Base-by-base conservation (phyloP, 2,329 filamentous ascomycete genomes). In the Ophiosphaerella korrae region DNA sequence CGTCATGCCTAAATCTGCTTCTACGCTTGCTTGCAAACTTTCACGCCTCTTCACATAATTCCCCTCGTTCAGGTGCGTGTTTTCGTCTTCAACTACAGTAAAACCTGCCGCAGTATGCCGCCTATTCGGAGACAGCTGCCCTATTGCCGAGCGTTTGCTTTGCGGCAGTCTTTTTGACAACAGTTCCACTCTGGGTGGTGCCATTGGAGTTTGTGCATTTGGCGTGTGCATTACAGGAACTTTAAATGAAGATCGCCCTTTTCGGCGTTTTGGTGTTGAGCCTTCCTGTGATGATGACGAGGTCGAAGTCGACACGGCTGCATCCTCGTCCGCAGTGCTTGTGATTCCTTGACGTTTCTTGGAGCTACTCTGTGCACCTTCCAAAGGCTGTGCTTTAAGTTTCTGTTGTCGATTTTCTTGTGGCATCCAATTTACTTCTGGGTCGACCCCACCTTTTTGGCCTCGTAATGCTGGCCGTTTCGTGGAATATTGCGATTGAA, bases 191-290 rank as follows among this genome's bases (percentile, higher is more conserved):
- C 51, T 60, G 2, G 60, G 53, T 2, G 41, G 26, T 1, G 50
- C 18, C 7, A 36, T 46, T 11, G 57, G 43, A 33, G 50, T 69
- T 18, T 61, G 63, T 9, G 46, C 51, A 18, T 63, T 62, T 2
- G 72, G 62, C 37, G 67, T 70, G 14, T 64, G 63, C 52, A 70
- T 60, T 3, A 57, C 50, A 23, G 70, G 63, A 5, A 62, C 54
- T 39, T 68, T 72, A 54, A 68, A 71, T 1, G 71, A 60, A 4
- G 58, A 49, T 16, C 67, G 64, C 23, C 71, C 65, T 45, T 73
- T 76, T 1, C 68, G 52, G 13, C 78, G 73, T 55, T 80, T 80
- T 3, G 76, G 76, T 6, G 68, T 72, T 2, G 73, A 73, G 11
- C 64, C 63, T n/a, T 54, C 47, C 23, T 56, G 59, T 5, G 54